Conservation (phyloP, 2,329 filamentous ascomycete genomes). For the Phaeosphaeriaceae sp. region DNA sequence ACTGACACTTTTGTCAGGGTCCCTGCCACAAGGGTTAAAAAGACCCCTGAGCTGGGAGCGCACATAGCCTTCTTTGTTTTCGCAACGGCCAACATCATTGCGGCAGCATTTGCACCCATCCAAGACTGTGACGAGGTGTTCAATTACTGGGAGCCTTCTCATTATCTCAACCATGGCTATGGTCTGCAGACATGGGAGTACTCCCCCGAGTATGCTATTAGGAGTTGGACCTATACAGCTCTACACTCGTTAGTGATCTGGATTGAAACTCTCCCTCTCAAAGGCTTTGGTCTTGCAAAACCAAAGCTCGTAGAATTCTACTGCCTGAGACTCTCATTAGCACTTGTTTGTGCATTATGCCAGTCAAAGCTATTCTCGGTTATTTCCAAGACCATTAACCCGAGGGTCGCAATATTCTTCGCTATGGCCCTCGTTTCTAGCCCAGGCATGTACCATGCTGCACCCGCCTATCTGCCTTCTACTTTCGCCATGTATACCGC, state of each 20-base stretch:
- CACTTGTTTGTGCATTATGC: conserved; percentile 76
- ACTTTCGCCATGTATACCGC: conserved; percentile 96
- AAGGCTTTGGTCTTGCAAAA: conserved; percentile 26
- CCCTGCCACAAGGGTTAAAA: conserved; percentile 5
- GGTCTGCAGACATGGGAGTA: conserved; percentile 99
- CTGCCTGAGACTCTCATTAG: conserved; percentile 77
- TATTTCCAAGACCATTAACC: conserved; percentile 77
- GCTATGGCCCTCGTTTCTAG: conserved; percentile 68
- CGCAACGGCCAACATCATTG: conserved; percentile 72
- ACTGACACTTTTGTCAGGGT: conserved; percentile 1
- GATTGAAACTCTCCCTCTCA: conserved; percentile 63
- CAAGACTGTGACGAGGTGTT: conserved; percentile 99
- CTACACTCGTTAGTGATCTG: conserved; percentile 78
- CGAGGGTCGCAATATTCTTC: conserved; percentile 84
- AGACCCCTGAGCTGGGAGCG: conserved; percentile 63
- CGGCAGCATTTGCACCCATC: conserved; percentile 85
- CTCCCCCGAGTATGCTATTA: conserved; percentile 90
- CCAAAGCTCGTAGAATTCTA: conserved; percentile 76
- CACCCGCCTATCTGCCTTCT: conserved; percentile 84
- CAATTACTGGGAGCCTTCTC: conserved; percentile 98
- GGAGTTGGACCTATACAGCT: conserved; percentile 89
- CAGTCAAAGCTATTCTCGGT: conserved; percentile 82
- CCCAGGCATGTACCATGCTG: conserved; percentile 93
- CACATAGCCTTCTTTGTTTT: conserved; percentile 83
- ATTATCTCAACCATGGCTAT: conserved; percentile 91